These are phyloP conservation scores for Hymenotorrendiella dingleyae DNA, from an alignment of 2,329 filamentous ascomycete species.

Conservation along the genomic window DNA sequence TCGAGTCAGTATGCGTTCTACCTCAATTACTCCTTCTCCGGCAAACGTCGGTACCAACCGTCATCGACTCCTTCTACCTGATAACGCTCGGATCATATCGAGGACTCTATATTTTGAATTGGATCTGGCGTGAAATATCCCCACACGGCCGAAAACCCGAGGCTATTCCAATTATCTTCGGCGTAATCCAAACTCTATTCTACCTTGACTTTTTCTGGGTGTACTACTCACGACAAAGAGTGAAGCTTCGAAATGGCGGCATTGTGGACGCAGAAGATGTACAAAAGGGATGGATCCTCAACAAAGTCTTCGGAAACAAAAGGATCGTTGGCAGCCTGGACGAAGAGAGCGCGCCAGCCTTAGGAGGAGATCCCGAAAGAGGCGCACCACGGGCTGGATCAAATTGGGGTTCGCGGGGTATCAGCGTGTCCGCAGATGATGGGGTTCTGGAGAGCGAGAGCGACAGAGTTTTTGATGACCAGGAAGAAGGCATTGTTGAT, in stretches of 20 bases:
- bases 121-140: conserved; percentile 67
- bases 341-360: conserved; percentile 18
- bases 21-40: conserved; percentile 87
- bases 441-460: conserved; percentile 47
- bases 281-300: conserved; percentile 76
- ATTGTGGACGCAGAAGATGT: conserved; percentile 88
- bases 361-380: conserved; percentile 23
- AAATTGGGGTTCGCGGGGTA: conserved; percentile 57
- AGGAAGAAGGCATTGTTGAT: conserved; percentile 41
- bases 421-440: conserved; percentile 62
- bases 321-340: conserved; percentile 45
- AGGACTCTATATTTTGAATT: conserved; percentile 84
- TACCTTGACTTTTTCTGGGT: conserved; percentile 97
- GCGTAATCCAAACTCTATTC: conserved; percentile 79
- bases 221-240: conserved; percentile 86
- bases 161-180: conserved; percentile 74
- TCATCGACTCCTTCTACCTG: conserved; percentile 96
- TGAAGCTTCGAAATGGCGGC: conserved; percentile 84
- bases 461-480: conserved; percentile 35
- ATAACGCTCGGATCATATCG: conserved; percentile 82
- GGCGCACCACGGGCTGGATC: conserved; percentile 4
- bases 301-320: conserved; percentile 64
- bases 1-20: conserved; percentile 85
- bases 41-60: conserved; percentile 91
- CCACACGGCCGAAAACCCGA: conserved; percentile 57